Percentiles rank a stretch among this genome's conserved stretches.
These are phyloP conservation scores for Solanum chmielewskii DNA, from an alignment of 257 asterid species.

Conservation along the genomic window DNA sequence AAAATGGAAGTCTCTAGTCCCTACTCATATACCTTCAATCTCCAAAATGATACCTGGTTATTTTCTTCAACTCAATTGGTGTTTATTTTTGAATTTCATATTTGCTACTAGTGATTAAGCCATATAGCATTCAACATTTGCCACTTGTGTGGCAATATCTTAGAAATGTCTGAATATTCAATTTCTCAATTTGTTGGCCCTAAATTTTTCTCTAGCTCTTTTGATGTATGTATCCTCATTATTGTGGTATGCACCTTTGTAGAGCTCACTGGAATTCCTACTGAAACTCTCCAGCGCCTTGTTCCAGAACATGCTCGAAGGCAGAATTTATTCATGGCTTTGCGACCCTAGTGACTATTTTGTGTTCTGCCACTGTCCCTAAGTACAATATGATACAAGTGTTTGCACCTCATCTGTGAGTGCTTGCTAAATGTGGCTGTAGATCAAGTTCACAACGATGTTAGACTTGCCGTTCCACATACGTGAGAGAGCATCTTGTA, in stretches of 20 bases:
- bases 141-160: background rate
- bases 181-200: background rate
- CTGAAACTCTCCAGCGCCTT: slow-evolving; percentile 74
- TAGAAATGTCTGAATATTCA: background rate
- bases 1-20: background rate
- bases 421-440: background rate
- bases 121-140: background rate
- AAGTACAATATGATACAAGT: slow-evolving; percentile 7
- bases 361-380: background rate
- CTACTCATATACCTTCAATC: background rate
- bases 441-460: background rate
- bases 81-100: background rate
- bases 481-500: background rate
- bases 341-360: slow-evolving; percentile 40
- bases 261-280: slow-evolving; percentile 81
- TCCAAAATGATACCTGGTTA: background rate
- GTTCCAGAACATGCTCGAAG: slow-evolving; percentile 94
- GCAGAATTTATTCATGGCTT: slow-evolving; percentile 96
- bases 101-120: background rate
- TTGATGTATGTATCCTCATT: background rate
- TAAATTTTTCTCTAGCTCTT: background rate
- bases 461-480: background rate
- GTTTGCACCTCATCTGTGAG: background rate
- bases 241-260: slow-evolving; percentile 6
- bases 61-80: background rate